Evolutionary conservation across 176 grass and related monocot genomes (phyloP).

Genomic region (Pontederia paniculata): DNA sequence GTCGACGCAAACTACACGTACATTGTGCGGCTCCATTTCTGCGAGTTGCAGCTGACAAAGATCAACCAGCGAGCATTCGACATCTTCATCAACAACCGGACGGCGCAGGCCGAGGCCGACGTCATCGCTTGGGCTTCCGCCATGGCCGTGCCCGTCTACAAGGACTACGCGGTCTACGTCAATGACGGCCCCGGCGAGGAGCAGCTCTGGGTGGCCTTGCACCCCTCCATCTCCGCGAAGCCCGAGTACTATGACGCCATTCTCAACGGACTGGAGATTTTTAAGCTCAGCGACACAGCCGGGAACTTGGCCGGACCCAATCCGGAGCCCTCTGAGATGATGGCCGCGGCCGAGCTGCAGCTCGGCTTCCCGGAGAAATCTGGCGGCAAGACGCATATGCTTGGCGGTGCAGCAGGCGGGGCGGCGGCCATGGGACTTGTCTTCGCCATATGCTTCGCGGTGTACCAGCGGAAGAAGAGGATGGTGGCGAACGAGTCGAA

Average conservation of each 20-base stretch:
- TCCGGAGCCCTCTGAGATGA: conserved; percentile 45
- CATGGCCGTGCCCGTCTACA: conserved; percentile 53
- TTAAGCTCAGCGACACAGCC: conserved; percentile 48
- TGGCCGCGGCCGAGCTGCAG: conserved; percentile 34
- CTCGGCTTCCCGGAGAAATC: conserved; percentile 24
- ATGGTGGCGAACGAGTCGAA: conserved; percentile 29
- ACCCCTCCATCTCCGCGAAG: conserved; percentile 44
- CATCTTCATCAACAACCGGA: conserved; percentile 81
- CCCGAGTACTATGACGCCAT: conserved; percentile 68
- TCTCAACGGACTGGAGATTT: conserved; percentile 71
- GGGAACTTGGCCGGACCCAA: conserved; percentile 43
- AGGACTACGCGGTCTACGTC: conserved; percentile 40
- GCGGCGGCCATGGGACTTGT: conserved; percentile 35
- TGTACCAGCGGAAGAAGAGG: conserved; percentile 38
- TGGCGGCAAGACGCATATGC: conserved; percentile 15
- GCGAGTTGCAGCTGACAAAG: conserved; percentile 49
- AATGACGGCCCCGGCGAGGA: conserved; percentile 29
- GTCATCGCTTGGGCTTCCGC: conserved; percentile 42
- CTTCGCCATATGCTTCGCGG: conserved; percentile 29
- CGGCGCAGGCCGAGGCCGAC: conserved; percentile 46
- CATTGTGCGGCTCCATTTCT: conserved; percentile 58
- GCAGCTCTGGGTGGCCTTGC: conserved; percentile 49
- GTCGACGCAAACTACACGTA: conserved; percentile 84
- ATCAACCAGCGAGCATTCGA: conserved; percentile 67
- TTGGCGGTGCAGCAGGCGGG: conserved; percentile 47